Percentiles rank a stretch among this genome's conserved stretches.
phyloP scores from a whole-genome alignment of 139 green algal genomes.

The Desmodesmus armatus region DNA sequence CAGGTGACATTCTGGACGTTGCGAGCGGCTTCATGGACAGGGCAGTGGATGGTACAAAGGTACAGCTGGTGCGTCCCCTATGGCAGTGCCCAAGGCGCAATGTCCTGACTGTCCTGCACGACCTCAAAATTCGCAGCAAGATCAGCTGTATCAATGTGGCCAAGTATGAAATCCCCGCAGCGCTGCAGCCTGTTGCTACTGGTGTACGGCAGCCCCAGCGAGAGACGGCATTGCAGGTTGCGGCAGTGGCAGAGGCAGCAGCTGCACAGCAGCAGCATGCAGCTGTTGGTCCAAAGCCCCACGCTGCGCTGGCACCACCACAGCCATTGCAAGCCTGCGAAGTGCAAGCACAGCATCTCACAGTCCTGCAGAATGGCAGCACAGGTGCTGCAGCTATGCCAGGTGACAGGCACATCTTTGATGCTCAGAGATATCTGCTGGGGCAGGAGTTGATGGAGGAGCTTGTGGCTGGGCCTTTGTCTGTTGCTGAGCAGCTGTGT shows the following conservation, averaged over 20 bases:
- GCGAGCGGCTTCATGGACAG: slow-evolving; percentile 18
- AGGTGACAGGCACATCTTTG: no score
- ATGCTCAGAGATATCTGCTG: neutral
- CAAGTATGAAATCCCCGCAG: no score
- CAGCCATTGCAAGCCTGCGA: no score
- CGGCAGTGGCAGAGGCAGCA: neutral
- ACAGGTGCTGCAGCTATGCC: no score
- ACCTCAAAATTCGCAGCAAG: neutral
- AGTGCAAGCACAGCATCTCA: no score
- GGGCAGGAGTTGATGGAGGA: neutral
- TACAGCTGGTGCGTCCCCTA: slow-evolving; percentile 16
- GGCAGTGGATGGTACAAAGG: slow-evolving; percentile 3
- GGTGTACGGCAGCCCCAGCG: neutral
- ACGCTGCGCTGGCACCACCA: no score
- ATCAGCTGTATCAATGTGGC: slow-evolving; percentile 32
- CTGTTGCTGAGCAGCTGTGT: slow-evolving; percentile 14
- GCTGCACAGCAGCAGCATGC: no score
- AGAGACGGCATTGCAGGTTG: neutral
- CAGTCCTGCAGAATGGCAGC: no score
- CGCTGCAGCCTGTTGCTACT: no score
- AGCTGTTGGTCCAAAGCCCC: no score
- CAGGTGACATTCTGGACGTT: slow-evolving; percentile 36
- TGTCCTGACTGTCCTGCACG: neutral
- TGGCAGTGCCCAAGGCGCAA: slow-evolving; percentile 4
- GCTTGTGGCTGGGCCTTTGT: slow-evolving; percentile 7